Conservation (phyloP, 2,329 filamentous ascomycete genomes). For the Sclerotinia borealis region DNA sequence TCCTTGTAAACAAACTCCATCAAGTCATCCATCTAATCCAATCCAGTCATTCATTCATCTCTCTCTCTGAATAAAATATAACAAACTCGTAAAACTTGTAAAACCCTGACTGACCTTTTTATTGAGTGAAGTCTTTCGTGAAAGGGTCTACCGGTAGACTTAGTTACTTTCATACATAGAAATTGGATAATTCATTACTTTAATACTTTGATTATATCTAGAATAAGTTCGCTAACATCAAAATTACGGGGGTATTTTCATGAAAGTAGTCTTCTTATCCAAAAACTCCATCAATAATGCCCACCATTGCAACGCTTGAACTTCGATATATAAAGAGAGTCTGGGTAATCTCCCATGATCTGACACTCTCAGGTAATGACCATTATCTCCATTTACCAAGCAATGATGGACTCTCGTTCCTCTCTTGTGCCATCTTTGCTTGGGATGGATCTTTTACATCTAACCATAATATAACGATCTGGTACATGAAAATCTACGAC, state of each 20-base stretch:
- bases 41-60: too few species aligned
- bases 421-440: constrained; percentile 23
- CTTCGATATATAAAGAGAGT: not conserved
- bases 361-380: not conserved
- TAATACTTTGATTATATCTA: not conserved
- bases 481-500: constrained; percentile 26
- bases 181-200: too few species aligned
- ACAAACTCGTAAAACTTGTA: too few species aligned
- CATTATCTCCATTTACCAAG: constrained; percentile 21
- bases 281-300: not conserved
- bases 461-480: constrained; percentile 27
- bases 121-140: too few species aligned
- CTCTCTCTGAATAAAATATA: too few species aligned
- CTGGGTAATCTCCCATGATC: not conserved
- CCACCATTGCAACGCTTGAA: not conserved
- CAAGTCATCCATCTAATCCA: too few species aligned
- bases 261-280: not conserved
- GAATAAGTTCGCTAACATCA: not conserved
- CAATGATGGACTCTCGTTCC: constrained; percentile 25
- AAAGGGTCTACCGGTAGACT: too few species aligned
- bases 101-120: too few species aligned
- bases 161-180: too few species aligned
- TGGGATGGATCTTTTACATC: constrained; percentile 20
- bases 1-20: too few species aligned
- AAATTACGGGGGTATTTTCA: not conserved